phyloP scores from a whole-genome alignment of 352 stramenopile genomes.

The Phytophthora uliginosa region DNA sequence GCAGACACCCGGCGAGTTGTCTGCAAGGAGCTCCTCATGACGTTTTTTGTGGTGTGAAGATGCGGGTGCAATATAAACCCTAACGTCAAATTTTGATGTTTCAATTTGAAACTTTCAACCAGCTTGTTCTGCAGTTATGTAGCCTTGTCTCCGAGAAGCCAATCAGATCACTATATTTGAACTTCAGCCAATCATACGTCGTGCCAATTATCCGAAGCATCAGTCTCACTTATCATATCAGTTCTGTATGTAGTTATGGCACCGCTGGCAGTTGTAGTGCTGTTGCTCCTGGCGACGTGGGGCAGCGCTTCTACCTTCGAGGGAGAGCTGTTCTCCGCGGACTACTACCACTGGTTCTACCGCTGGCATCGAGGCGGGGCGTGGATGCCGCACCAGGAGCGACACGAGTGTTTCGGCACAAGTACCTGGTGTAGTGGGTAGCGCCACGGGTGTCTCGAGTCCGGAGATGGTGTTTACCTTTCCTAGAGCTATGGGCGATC shows the following conservation, averaged over 20 bases:
- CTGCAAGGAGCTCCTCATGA: constrained; percentile 19
- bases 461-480: constrained; percentile 40
- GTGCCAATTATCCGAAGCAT: background rate
- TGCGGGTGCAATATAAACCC: background rate
- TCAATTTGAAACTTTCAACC: no score
- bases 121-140: no score
- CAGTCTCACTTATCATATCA: background rate
- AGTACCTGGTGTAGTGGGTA: constrained; percentile 30
- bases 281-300: background rate
- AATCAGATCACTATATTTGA: no score
- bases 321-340: constrained; percentile 22
- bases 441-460: constrained; percentile 30
- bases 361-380: constrained; percentile 34
- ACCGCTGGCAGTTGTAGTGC: background rate
- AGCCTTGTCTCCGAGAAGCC: no score
- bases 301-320: constrained; percentile 17
- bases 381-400: constrained; percentile 31
- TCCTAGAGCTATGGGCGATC: constrained; percentile 25
- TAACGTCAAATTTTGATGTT: background rate
- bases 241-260: background rate
- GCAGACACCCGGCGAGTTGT: constrained; percentile 16
- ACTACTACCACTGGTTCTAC: constrained; percentile 39
- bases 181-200: background rate
- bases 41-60: background rate
- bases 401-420: constrained; percentile 27